phyloP scores from a whole-genome alignment of 169 alveolate genomes.

The Eimeria praecox region DNA sequence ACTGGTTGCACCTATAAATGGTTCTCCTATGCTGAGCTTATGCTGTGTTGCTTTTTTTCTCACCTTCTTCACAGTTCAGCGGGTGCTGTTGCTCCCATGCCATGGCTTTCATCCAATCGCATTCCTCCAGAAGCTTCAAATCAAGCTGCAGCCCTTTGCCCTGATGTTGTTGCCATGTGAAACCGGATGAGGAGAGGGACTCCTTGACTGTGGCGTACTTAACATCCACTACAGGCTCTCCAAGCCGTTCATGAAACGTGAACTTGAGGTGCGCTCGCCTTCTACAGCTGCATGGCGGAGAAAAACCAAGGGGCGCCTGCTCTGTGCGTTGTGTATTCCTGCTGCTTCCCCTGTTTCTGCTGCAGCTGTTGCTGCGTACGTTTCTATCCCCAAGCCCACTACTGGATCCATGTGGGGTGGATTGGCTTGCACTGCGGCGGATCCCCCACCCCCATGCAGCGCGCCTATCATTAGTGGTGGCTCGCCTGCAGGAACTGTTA shows the following conservation, averaged over 20 bases:
- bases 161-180: slow-evolving; percentile 23
- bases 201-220: slow-evolving; percentile 36
- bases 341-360: slow-evolving; percentile 17
- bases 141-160: slow-evolving; percentile 1
- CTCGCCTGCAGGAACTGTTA: slow-evolving; percentile 7
- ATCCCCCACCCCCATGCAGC: slow-evolving; percentile 40
- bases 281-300: slow-evolving; percentile 58
- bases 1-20: background rate
- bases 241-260: slow-evolving; percentile 22
- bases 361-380: slow-evolving; percentile 42
- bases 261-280: background rate
- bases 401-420: slow-evolving; percentile 5
- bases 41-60: background rate
- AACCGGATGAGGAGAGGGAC: slow-evolving; percentile 24
- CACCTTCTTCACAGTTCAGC: slow-evolving; percentile 61
- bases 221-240: slow-evolving; percentile 58
- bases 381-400: background rate
- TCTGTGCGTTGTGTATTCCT: background rate
- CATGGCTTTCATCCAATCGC: slow-evolving; percentile 79
- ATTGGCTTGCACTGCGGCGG: slow-evolving; percentile 50
- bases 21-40: background rate
- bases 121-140: slow-evolving; percentile 40
- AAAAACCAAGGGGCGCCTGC: background rate
- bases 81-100: slow-evolving; percentile 59
- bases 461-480: background rate